Conservation (phyloP, 2,329 filamentous ascomycete species). For the Fusarium newnesense region DNA sequence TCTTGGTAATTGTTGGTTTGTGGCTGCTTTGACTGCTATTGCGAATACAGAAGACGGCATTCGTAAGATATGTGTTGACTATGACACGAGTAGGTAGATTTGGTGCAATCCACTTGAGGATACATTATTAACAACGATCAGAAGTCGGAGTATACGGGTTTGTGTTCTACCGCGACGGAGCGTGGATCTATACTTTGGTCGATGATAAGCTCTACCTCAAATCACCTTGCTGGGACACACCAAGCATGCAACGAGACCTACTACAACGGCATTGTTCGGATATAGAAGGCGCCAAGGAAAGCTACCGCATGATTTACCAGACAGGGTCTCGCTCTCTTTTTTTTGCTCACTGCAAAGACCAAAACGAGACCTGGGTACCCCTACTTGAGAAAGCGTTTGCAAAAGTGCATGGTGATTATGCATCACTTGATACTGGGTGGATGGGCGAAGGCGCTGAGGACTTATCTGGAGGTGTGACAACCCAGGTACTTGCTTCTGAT, state of each 20-base stretch:
- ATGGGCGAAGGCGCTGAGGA: conserved; percentile 71
- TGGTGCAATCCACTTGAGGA: too few relatives aligned
- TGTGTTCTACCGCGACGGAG: background rate
- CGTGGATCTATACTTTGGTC: background rate
- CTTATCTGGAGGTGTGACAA: conserved; percentile 74
- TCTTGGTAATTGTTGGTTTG: background rate
- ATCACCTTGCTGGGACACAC: conserved; percentile 83
- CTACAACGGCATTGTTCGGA: conserved; percentile 74
- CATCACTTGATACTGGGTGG: conserved; percentile 75
- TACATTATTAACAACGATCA: background rate
- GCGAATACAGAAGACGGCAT: background rate
- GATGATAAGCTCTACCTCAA: conserved; percentile 62
- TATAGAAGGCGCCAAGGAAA: conserved; percentile 74
- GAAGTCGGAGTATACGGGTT: background rate
- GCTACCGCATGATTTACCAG: conserved; percentile 76
- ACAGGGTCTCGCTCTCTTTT: conserved; percentile 80
- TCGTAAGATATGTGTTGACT: background rate
- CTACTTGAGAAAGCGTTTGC: conserved; percentile 85
- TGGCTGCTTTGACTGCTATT: background rate
- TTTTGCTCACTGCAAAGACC: conserved; percentile 78
- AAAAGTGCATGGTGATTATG: conserved; percentile 83
- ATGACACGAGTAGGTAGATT: background rate
- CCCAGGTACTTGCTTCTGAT: conserved; percentile 73
- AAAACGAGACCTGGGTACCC: conserved; percentile 84
- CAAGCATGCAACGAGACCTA: conserved; percentile 76